These are phyloP conservation scores for Conoideocrella luteorostrata DNA, from an alignment of 2,329 filamentous ascomycete species.

Conservation along the genomic window DNA sequence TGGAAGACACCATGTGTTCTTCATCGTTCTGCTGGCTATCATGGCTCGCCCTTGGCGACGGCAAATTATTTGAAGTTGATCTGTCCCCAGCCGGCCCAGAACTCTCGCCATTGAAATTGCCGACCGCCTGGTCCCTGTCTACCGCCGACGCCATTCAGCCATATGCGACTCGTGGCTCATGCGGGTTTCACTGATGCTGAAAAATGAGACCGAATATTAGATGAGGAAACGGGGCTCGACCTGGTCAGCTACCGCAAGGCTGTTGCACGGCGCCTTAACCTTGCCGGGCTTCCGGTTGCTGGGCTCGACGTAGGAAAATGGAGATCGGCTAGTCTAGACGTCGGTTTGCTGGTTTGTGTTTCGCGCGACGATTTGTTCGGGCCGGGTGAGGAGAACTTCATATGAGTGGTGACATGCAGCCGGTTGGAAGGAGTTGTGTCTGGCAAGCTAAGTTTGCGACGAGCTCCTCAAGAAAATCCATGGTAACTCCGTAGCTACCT, in stretches of 20 bases:
- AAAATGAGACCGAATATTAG: too few species aligned
- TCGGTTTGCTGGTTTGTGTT: too few species aligned
- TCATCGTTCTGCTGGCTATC: conserved; percentile 8
- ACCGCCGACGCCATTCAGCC: conserved; percentile 28
- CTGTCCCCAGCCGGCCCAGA: background rate
- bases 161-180: conserved; percentile 16
- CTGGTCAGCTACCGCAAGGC: too few species aligned
- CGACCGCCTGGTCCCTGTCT: conserved; percentile 18
- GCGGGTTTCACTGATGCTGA: conserved; percentile 10
- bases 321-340: too few species aligned
- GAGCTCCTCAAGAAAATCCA: too few species aligned
- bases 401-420: background rate
- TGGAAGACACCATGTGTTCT: conserved; percentile 14
- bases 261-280: too few species aligned
- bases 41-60: conserved; percentile 6
- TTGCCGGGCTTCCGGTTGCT: too few species aligned
- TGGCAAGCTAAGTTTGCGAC: background rate
- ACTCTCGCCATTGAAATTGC: background rate
- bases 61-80: background rate
- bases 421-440: background rate
- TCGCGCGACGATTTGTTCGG: background rate
- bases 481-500: too few species aligned
- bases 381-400: too few species aligned
- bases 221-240: too few species aligned
- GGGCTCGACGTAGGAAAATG: too few species aligned